phyloP scores from a whole-genome alignment of 2,329 filamentous ascomycete species.

The Zasmidium citrigriseum region DNA sequence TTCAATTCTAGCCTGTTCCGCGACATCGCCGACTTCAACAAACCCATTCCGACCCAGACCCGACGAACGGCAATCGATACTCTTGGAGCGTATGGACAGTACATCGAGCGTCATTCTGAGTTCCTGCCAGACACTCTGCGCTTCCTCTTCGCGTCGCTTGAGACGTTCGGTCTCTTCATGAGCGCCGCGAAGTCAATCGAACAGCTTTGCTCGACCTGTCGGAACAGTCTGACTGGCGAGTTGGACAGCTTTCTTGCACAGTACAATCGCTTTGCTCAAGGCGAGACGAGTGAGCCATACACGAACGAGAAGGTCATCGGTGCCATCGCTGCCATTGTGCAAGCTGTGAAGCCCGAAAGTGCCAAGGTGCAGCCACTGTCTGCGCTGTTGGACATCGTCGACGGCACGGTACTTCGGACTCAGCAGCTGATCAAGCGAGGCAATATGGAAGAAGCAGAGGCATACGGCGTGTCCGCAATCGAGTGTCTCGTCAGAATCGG shows the following conservation, averaged over 20 bases:
- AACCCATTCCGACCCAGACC: slow-evolving; percentile 61
- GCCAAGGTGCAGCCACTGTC: slow-evolving; percentile 57
- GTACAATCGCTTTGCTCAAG: slow-evolving; percentile 65
- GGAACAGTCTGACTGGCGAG: slow-evolving; percentile 67
- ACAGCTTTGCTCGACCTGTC: slow-evolving; percentile 73
- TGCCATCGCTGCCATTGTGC: slow-evolving; percentile 73
- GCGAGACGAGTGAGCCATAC: slow-evolving; percentile 63
- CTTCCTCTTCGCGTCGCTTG: slow-evolving; percentile 71
- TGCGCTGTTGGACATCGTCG: slow-evolving; percentile 62
- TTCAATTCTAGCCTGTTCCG: slow-evolving; percentile 64
- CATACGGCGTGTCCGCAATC: slow-evolving; percentile 56
- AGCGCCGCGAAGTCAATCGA: slow-evolving; percentile 74
- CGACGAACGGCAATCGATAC: slow-evolving; percentile 69
- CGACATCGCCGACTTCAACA: slow-evolving; percentile 46
- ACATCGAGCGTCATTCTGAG: slow-evolving; percentile 70
- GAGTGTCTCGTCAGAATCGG: slow-evolving; percentile 70
- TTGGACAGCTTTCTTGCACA: slow-evolving; percentile 69
- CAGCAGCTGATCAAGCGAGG: slow-evolving; percentile 32
- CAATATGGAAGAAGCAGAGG: slow-evolving; percentile 44
- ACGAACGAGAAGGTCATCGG: slow-evolving; percentile 74
- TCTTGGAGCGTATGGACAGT: slow-evolving; percentile 73
- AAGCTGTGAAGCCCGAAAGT: slow-evolving; percentile 64
- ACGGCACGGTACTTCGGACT: slow-evolving; percentile 58
- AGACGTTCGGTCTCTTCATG: slow-evolving; percentile 59
- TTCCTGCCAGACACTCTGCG: slow-evolving; percentile 71